A percentile compares a stretch with the other conserved stretches of the same genome.
These are phyloP conservation scores for Phytophthora citricola DNA, from an alignment of 352 stramenopile genomes.

Conservation along the genomic window DNA sequence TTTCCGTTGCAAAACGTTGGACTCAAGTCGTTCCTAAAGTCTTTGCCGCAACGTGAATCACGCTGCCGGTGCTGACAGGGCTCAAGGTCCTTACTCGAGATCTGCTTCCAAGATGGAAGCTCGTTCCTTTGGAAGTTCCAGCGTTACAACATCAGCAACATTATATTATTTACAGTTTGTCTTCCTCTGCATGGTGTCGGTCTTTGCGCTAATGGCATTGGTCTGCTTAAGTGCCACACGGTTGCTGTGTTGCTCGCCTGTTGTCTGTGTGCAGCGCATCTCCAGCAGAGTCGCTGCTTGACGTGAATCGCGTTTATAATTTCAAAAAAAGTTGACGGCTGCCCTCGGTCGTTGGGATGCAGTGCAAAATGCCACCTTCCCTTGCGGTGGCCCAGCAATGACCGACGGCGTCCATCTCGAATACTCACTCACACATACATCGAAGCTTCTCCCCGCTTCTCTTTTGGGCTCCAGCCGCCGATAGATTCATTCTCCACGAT, in stretches of 20 bases:
- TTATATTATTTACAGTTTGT: slow-evolving; percentile 27
- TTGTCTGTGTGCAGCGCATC: slow-evolving; percentile 2
- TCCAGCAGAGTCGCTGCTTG: slow-evolving; percentile 9
- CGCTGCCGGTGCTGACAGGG: background rate
- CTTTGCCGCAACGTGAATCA: too few species aligned
- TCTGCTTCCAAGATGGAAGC: background rate
- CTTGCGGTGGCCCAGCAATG: slow-evolving; percentile 18
- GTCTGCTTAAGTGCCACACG: background rate
- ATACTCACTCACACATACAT: slow-evolving; percentile 33
- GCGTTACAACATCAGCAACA: slow-evolving; percentile 17
- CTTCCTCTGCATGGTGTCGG: slow-evolving; percentile 4
- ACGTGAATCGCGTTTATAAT: slow-evolving; percentile 21
- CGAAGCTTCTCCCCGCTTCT: slow-evolving; percentile 19
- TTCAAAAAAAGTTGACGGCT: slow-evolving; percentile 5
- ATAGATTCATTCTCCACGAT: slow-evolving; percentile 35
- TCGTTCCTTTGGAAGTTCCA: too few species aligned
- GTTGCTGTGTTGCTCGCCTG: slow-evolving; percentile 10
- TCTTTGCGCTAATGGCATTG: slow-evolving; percentile 1
- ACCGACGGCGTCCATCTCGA: slow-evolving; percentile 9
- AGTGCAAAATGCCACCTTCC: slow-evolving; percentile 13
- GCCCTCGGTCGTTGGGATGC: slow-evolving; percentile 6
- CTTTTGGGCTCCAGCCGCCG: slow-evolving; percentile 9
- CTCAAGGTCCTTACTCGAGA: background rate
- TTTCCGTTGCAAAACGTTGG: slow-evolving; percentile 3
- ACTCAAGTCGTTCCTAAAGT: slow-evolving; percentile 1